phyloP scores from a whole-genome alignment of 2,329 filamentous ascomycete genomes.

The Knoxdaviesia proteae region DNA sequence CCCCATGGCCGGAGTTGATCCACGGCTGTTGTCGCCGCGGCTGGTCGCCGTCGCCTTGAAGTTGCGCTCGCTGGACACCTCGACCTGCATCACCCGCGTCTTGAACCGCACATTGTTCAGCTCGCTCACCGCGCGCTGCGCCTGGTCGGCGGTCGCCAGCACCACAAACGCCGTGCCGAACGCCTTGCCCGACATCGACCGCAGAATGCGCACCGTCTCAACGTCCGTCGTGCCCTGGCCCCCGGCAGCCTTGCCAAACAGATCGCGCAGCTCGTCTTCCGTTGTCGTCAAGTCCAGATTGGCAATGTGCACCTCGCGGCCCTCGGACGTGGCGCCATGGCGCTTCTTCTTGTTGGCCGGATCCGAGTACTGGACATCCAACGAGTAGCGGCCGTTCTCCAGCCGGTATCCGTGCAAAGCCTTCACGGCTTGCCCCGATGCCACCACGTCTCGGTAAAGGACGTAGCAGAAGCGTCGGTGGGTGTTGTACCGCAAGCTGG shows the following conservation, averaged over 20 bases:
- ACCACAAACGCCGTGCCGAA: conserved; percentile 67
- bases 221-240: conserved; percentile 41
- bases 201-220: conserved; percentile 49
- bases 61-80: conserved; percentile 33
- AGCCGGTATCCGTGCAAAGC: conserved; percentile 47
- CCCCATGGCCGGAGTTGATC: conserved; percentile 9
- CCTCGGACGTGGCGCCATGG: conserved; percentile 64
- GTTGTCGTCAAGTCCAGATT: conserved; percentile 41
- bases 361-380: conserved; percentile 69
- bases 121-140: conserved; percentile 40
- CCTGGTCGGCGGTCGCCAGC: conserved; percentile 50
- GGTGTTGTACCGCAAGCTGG: conserved; percentile 74
- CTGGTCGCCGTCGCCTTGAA: conserved; percentile 33
- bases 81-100: conserved; percentile 45
- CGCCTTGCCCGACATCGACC: conserved; percentile 43
- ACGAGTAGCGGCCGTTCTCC: conserved; percentile 38
- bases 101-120: conserved; percentile 53
- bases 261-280: conserved; percentile 46
- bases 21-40: conserved; percentile 10
- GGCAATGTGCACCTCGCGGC: conserved; percentile 63
- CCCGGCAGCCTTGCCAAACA: conserved; percentile 35
- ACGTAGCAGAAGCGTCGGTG: conserved; percentile 90
- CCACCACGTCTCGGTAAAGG: conserved; percentile 54
- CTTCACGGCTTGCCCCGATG: conserved; percentile 48
- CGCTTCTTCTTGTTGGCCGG: conserved; percentile 59